Base-by-base conservation (phyloP, 2,329 filamentous ascomycete genomes). In the Penicillium griseofulvum region DNA sequence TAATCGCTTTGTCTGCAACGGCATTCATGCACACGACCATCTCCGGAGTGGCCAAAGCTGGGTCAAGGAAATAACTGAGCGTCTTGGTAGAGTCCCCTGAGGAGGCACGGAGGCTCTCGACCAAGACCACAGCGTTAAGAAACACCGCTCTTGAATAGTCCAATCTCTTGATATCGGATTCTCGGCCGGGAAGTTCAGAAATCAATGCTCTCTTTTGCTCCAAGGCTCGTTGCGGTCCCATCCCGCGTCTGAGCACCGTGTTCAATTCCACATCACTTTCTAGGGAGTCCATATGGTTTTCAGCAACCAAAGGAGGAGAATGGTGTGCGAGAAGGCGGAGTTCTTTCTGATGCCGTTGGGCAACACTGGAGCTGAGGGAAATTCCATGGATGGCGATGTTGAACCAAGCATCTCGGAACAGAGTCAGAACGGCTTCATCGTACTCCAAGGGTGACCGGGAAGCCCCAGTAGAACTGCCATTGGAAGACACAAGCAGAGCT, bases 221-320 rank as follows among this genome's bases (percentile, higher is more conserved):
- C 2, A 85, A 76, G 52, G 91, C 87, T 43, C 71, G 71, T 58
- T 92, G 86, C 29, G 87, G 84, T 60, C 86, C 90, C 79, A 91
- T 90, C 17, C 92, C 93, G 57, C 94, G 85, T 56, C 93, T 87
- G 48, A 99, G 80, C 17, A 97, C 89, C 0, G 91, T 96, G 68
- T 99, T 97, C 38, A 99, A 83, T 68, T 99, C 94, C 52, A 99
- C 93, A 62, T 97, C 94, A 70, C 92, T 97, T 73, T 99, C 94
- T 10, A 94, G 83, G 68, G 95, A 87, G 64, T 96, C 92, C 29
- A 90, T 88, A 55, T 91, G 86, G 69, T 95, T 89, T 68, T 96
- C 91, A 2, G 92, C 86, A 31, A 99, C 88, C 52, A 99, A 77
- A 0, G 94, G 89, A 28, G 89, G 87, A 12, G 92, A 96, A 73